phyloP scores from a whole-genome alignment of 83 land plant species.

The Isoetes engelmannii region DNA sequence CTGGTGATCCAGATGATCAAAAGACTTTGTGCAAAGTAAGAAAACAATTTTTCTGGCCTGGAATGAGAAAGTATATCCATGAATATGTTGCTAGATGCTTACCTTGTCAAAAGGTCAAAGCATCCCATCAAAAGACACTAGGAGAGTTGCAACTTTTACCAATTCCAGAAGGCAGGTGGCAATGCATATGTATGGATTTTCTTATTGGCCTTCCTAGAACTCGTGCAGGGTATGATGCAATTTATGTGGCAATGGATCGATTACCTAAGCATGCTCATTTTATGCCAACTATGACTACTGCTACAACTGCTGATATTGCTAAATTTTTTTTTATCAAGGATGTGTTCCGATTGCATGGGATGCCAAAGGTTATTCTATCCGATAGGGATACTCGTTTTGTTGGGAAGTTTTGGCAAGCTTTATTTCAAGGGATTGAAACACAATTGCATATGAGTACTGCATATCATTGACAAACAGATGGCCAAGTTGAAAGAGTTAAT shows the following conservation, averaged over 20 bases:
- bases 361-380: too few relatives aligned
- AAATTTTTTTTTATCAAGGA: too few relatives aligned
- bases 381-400: too few relatives aligned
- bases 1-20: background rate
- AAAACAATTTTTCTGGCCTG: background rate
- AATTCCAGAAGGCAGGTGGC: constrained; percentile 8
- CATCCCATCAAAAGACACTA: background rate
- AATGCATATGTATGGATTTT: constrained; percentile 7
- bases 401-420: too few relatives aligned
- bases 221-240: constrained; percentile 5
- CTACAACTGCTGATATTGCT: too few relatives aligned
- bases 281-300: background rate
- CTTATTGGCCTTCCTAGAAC: constrained; percentile 10
- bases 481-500: too few relatives aligned
- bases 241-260: constrained; percentile 1
- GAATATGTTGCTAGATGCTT: constrained; percentile 1
- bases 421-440: too few relatives aligned
- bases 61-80: constrained; percentile 1
- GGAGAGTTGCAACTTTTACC: constrained; percentile 11
- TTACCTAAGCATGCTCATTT: constrained; percentile 12
- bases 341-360: too few relatives aligned
- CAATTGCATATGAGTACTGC: too few relatives aligned
- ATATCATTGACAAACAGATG: too few relatives aligned
- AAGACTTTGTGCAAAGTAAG: background rate
- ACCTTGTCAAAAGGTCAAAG: constrained; percentile 7